Conservation (phyloP, 2,329 filamentous ascomycete genomes). For the Colletotrichum graminicola region DNA sequence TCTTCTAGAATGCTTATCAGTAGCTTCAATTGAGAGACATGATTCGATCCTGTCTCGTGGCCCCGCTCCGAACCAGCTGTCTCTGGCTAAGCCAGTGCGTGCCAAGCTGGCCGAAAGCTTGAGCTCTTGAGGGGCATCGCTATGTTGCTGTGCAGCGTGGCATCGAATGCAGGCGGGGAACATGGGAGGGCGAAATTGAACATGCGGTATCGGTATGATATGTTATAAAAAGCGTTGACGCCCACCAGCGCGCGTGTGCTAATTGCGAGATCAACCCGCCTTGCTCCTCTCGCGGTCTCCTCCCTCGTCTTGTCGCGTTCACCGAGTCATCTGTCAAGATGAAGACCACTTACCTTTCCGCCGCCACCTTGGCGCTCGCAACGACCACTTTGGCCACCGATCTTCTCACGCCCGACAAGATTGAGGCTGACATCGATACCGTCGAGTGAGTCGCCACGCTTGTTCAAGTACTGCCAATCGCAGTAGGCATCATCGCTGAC, state of each 20-base stretch:
- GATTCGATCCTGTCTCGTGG: constrained; percentile 18
- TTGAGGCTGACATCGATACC: constrained; percentile 55
- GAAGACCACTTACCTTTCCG: constrained; percentile 36
- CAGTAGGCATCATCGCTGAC: neutral
- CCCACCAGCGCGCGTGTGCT: neutral
- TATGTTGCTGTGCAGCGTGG: constrained; percentile 3
- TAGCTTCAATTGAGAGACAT: constrained; percentile 9
- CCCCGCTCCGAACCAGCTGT: constrained; percentile 18
- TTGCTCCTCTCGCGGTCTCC: constrained; percentile 15
- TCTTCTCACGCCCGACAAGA: constrained; percentile 53
- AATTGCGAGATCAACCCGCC: constrained; percentile 19
- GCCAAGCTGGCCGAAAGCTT: constrained; percentile 33
- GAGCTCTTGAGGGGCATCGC: constrained; percentile 16
- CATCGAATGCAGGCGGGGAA: constrained; percentile 1
- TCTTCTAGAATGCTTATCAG: constrained; percentile 30
- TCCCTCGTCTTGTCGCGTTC: constrained; percentile 4
- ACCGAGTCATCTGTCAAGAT: constrained; percentile 15
- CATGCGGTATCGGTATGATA: neutral
- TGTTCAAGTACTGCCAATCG: neutral
- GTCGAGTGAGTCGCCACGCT: constrained; percentile 49
- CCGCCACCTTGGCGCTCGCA: constrained; percentile 34
- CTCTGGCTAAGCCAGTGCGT: constrained; percentile 8
- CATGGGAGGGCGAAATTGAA: neutral
- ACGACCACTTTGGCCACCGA: constrained; percentile 43
- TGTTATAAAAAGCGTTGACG: constrained; percentile 2